Evolutionary conservation across 352 stramenopile genomes (phyloP).

Genomic region (Phytophthora ramorum): DNA sequence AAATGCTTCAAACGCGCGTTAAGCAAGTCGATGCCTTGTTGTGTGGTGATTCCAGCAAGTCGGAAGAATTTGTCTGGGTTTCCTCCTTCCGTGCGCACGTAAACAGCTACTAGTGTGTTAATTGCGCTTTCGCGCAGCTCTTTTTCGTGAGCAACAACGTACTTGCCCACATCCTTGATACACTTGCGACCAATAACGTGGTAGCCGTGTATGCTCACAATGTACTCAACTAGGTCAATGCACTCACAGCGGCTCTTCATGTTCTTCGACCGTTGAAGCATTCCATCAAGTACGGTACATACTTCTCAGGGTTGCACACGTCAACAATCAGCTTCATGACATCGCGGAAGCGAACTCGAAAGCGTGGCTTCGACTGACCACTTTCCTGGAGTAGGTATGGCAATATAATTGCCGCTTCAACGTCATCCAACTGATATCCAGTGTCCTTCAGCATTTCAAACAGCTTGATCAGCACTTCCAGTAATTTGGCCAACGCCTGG

Average conservation of each 20-base stretch:
- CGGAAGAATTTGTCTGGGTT: slow-evolving; percentile 85
- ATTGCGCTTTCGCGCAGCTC: slow-evolving; percentile 85
- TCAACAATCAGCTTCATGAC: slow-evolving; percentile 85
- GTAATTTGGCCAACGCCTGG: slow-evolving; percentile 81
- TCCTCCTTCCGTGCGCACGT: slow-evolving; percentile 58
- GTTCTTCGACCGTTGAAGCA: slow-evolving; percentile 89
- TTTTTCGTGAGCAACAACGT: slow-evolving; percentile 81
- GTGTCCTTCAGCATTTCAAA: slow-evolving; percentile 80
- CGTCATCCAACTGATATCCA: slow-evolving; percentile 78
- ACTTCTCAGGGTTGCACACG: slow-evolving; percentile 85
- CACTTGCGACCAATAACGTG: slow-evolving; percentile 74
- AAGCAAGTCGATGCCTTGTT: slow-evolving; percentile 86
- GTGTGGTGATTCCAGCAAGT: slow-evolving; percentile 70
- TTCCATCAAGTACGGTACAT: slow-evolving; percentile 76
- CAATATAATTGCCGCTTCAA: slow-evolving; percentile 83
- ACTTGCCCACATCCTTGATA: slow-evolving; percentile 85
- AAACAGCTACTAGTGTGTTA: slow-evolving; percentile 75
- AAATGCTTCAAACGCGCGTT: slow-evolving; percentile 81
- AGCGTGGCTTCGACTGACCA: slow-evolving; percentile 84
- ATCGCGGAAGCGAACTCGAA: slow-evolving; percentile 83
- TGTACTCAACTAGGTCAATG: slow-evolving; percentile 83
- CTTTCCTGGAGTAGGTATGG: slow-evolving; percentile 88
- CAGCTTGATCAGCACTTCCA: slow-evolving; percentile 84
- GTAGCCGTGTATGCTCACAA: slow-evolving; percentile 68
- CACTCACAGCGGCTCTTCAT: slow-evolving; percentile 88